Base-by-base conservation (phyloP, 306 rosid species). In the Glycine latifolia region DNA sequence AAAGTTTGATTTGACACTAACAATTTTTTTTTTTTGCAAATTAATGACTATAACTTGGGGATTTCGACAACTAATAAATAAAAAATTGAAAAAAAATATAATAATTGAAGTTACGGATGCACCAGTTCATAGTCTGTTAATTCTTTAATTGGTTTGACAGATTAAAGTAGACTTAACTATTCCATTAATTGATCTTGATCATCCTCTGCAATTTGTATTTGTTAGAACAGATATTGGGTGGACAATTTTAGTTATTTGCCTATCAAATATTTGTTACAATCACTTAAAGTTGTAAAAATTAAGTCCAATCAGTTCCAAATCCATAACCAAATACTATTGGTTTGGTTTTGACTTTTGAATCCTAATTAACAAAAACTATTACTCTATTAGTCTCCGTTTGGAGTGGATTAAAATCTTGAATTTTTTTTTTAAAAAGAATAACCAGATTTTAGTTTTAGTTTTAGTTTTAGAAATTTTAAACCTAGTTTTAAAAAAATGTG, bases 1-100 rank as follows among this genome's bases (percentile, higher is more conserved):
- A 52, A 72, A 52, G 77, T 52, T 72, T 72, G 35, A 72, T 33
- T 52, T 72, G 50, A 53, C 35, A 14, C 20, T 50, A 26, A 53
- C 49, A 14, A 1, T 20, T 20, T 20, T 37, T 3, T 55, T 12
- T 35, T 33, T 4, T 26, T 26, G 47, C 70, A 35, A 63, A 35
- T 13, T 37, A 63, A 63, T 63, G 17, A 63, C 46, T 63, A 33
- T 39, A 39, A 5, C 44, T 39, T 5, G 44, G 5, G 33, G 63
- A 33, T 8, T 53, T 52, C 4, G 47, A 9, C 41, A 14, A 52
- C 46, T 49, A 52, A 13, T 52, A 14, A 13, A 52, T 2, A 35
- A 9, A 7, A 58, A 12, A 3, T 58, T 58, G 14, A 20, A 9
- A 59, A 10, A 61, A 14, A 5, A 63, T 35, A 11, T 3, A 66